These are phyloP conservation scores for Jamesozyma spencerorum DNA, from an alignment of 805 yeast genomes.

Conservation along the genomic window DNA sequence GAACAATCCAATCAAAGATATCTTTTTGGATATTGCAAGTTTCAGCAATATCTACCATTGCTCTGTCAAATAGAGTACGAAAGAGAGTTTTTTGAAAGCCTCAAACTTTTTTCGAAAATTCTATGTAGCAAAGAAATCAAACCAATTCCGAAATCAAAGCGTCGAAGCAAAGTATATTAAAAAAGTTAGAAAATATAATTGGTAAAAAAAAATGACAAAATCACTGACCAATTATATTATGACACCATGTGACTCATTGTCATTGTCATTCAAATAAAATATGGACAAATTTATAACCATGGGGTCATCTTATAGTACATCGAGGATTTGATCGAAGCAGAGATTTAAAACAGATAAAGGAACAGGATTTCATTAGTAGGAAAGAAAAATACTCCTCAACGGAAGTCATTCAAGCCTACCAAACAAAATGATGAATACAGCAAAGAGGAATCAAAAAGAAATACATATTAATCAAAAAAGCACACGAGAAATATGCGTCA, in stretches of 20 bases:
- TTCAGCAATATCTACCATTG: not conserved
- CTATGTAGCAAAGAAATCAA: not conserved
- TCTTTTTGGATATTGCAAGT: not conserved
- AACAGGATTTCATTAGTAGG: not conserved
- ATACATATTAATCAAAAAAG: not conserved
- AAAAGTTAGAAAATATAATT: not conserved
- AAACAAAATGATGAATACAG: not conserved
- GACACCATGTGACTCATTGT: not conserved
- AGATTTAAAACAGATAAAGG: not conserved
- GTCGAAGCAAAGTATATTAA: not conserved
- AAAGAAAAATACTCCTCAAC: not conserved
- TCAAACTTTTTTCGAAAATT: not conserved
- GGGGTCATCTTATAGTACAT: not conserved
- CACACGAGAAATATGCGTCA: not conserved
- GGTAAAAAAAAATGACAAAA: not conserved
- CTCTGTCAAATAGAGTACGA: not conserved
- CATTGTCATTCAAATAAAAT: not conserved
- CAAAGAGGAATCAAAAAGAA: too few species aligned
- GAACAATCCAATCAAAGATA: not conserved
- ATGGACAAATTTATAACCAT: not conserved
- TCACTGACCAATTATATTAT: not conserved
- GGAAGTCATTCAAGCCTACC: not conserved
- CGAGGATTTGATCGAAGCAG: not conserved
- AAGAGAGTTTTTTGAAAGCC: not conserved
- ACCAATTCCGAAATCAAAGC: not conserved